These are phyloP conservation scores for Leccinum pachyderme DNA, from an alignment of 1,284 basidiomycete genomes.

Conservation along the genomic window DNA sequence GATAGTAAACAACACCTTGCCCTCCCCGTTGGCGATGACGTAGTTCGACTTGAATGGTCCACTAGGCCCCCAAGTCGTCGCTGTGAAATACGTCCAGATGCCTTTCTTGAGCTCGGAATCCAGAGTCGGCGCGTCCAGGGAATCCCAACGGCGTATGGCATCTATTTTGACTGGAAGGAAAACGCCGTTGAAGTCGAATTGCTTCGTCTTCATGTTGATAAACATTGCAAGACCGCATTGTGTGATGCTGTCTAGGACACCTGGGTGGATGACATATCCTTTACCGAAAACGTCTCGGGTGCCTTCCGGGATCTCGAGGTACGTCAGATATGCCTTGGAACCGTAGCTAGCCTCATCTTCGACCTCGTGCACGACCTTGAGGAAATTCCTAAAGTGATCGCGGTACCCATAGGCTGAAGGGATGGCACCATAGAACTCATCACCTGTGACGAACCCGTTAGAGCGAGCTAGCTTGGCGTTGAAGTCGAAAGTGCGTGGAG, in stretches of 20 bases:
- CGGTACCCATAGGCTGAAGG: conserved; percentile 26
- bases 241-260: conserved; percentile 33
- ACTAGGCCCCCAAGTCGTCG: conserved; percentile 20
- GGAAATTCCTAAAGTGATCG: conserved; percentile 28
- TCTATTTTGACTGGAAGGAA: conserved; percentile 32
- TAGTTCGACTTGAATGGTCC: conserved; percentile 31
- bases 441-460: conserved; percentile 13
- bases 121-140: conserved; percentile 17
- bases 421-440: conserved; percentile 27
- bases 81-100: conserved; percentile 28
- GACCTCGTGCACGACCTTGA: conserved; percentile 28
- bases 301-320: conserved; percentile 21
- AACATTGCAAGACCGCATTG: conserved; percentile 33
- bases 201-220: conserved; percentile 32
- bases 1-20: conserved; percentile 28
- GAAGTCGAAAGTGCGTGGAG: conserved; percentile 25
- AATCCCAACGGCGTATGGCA: conserved; percentile 30
- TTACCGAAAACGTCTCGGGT: conserved; percentile 30
- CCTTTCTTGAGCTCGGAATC: conserved; percentile 30
- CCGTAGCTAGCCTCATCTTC: conserved; percentile 27
- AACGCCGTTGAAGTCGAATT: conserved; percentile 33
- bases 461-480: conserved; percentile 20
- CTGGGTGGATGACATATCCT: conserved; percentile 31
- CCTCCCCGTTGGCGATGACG: conserved; percentile 28
- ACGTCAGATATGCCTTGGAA: conserved; percentile 27